Evolutionary conservation across 129 eudicot genomes (phyloP).

Genomic region (Flaveria linearis): DNA sequence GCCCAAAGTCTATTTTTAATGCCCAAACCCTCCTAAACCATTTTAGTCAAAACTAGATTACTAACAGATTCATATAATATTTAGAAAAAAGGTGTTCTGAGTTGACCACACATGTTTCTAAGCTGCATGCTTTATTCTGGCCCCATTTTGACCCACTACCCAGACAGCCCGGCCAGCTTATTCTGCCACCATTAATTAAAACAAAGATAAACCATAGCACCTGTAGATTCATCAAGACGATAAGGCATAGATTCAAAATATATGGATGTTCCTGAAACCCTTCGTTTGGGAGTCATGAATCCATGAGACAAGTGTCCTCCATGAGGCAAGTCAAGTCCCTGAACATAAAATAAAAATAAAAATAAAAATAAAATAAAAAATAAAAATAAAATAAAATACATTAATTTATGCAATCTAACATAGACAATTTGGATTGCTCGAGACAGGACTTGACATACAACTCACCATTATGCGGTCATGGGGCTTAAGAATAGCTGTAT

Average conservation of each 20-base stretch:
- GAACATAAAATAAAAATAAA: background rate
- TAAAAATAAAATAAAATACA: background rate
- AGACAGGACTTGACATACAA: constrained; percentile 15
- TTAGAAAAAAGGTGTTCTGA: background rate
- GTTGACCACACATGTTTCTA: background rate
- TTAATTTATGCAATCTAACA: constrained; percentile 1
- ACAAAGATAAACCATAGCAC: constrained; percentile 33
- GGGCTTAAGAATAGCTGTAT: constrained; percentile 84
- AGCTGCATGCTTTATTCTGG: background rate
- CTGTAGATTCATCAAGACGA: constrained; percentile 89
- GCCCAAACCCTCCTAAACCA: background rate
- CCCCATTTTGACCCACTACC: background rate
- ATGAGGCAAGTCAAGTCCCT: constrained; percentile 96
- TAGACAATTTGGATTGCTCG: background rate
- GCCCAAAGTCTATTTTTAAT: background rate
- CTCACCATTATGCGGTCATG: constrained; percentile 95
- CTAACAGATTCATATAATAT: background rate
- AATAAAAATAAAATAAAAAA: background rate
- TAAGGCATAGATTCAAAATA: constrained; percentile 96
- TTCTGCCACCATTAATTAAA: background rate
- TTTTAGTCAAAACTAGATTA: background rate
- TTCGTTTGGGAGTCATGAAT: constrained; percentile 88
- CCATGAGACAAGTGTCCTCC: constrained; percentile 97
- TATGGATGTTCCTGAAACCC: constrained; percentile 91
- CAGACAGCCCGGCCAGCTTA: background rate